Percentiles rank a stretch among this genome's conserved stretches.
Evolutionary conservation across 2,329 filamentous ascomycete genomes (phyloP).

Genomic region (Aspergillus flavus): DNA sequence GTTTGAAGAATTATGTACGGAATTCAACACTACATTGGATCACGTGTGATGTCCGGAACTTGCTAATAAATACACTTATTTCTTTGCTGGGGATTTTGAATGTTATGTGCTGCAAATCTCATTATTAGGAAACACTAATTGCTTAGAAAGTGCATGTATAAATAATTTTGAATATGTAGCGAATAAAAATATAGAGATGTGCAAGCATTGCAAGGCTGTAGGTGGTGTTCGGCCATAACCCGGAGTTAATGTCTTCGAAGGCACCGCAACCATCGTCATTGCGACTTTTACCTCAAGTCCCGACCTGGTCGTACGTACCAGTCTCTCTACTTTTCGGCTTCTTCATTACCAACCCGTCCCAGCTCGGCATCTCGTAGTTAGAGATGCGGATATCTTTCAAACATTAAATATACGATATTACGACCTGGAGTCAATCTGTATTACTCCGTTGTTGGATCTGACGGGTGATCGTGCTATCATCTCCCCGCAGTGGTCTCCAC

Average conservation of each 20-base stretch:
- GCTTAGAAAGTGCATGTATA: background rate
- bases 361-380: background rate
- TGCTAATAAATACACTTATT: background rate
- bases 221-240: conserved; percentile 11
- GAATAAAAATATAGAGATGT: background rate
- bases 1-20: conserved; percentile 1
- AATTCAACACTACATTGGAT: background rate
- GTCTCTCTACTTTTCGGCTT: too few species aligned
- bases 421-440: background rate
- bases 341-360: background rate
- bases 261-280: conserved; percentile 19
- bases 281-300: background rate
- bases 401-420: background rate
- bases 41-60: background rate
- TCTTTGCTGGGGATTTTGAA: background rate
- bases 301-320: background rate
- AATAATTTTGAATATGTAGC: background rate
- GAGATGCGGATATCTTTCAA: background rate
- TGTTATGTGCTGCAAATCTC: background rate
- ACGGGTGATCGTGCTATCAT: background rate
- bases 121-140: background rate
- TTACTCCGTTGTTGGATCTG: background rate
- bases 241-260: conserved; percentile 15
- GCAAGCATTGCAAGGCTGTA: background rate
- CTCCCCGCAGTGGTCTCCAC: conserved; percentile 7